phyloP scores from a whole-genome alignment of 2,329 filamentous ascomycete species.

The Fusarium albidum region DNA sequence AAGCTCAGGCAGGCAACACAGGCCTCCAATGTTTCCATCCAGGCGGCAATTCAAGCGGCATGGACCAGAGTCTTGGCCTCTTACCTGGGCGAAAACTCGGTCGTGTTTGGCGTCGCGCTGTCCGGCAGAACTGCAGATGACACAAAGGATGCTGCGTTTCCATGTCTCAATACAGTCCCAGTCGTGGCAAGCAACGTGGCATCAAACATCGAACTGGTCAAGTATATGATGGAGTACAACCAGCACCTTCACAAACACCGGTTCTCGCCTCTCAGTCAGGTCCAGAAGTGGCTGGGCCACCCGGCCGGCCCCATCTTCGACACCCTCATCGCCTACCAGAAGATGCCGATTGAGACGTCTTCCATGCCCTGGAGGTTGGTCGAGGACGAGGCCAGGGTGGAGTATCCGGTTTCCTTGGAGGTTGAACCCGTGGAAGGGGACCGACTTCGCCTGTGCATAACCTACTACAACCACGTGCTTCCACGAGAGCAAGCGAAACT shows the following conservation, averaged over 20 bases:
- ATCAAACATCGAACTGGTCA: conserved; percentile 65
- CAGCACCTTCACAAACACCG: conserved; percentile 73
- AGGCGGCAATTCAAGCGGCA: conserved; percentile 77
- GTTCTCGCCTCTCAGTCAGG: conserved; percentile 72
- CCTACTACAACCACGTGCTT: conserved; percentile 69
- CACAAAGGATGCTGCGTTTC: conserved; percentile 71
- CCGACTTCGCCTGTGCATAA: conserved; percentile 69
- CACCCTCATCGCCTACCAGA: conserved; percentile 86
- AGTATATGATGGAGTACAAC: conserved; percentile 72
- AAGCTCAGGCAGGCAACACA: conserved; percentile 66
- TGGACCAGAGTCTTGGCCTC: conserved; percentile 80
- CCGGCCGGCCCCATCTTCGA: conserved; percentile 78
- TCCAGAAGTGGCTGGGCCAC: conserved; percentile 76
- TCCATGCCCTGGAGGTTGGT: conserved; percentile 64
- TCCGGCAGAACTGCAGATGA: conserved; percentile 74
- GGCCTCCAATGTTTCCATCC: conserved; percentile 71
- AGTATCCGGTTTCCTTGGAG: conserved; percentile 85
- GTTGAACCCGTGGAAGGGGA: conserved; percentile 64
- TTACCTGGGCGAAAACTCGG: conserved; percentile 77
- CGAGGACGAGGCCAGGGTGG: conserved; percentile 73
- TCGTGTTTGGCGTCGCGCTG: conserved; percentile 82
- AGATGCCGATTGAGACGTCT: conserved; percentile 47
- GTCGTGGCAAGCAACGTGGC: conserved; percentile 65
- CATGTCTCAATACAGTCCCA: conserved; percentile 84
- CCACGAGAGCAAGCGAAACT: conserved; percentile 73